These are phyloP conservation scores for Umbelopsis sp. DNA, from an alignment of 371 early-diverging fungal genomes.

Conservation along the genomic window DNA sequence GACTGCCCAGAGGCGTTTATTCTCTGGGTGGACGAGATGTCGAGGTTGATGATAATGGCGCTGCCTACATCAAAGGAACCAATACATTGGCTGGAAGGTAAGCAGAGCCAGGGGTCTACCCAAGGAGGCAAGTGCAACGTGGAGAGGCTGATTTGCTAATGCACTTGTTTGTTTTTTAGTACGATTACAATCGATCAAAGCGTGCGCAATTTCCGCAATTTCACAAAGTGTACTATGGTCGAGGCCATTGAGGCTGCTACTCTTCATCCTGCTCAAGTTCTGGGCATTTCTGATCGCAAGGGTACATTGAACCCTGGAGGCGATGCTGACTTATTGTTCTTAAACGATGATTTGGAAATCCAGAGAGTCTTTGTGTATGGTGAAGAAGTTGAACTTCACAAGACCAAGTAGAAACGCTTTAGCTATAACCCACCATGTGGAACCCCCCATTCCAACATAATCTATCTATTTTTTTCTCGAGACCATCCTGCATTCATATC, in stretches of 20 bases:
- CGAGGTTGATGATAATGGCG: slow-evolving; percentile 50
- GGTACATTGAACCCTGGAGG: slow-evolving; percentile 72
- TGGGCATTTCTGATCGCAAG: slow-evolving; percentile 70
- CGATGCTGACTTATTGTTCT: slow-evolving; percentile 79
- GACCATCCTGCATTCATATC: too few species aligned
- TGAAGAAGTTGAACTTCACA: slow-evolving; percentile 53
- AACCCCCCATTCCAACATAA: too few species aligned
- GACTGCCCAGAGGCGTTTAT: slow-evolving; percentile 68
- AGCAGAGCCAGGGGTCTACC: neutral
- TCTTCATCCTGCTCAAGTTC: slow-evolving; percentile 71
- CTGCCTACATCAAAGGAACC: slow-evolving; percentile 72
- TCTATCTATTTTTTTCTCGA: too few species aligned
- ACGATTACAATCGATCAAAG: slow-evolving; percentile 72
- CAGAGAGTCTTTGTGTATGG: slow-evolving; percentile 72
- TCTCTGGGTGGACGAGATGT: slow-evolving; percentile 61
- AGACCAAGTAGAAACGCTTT: neutral
- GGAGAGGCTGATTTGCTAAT: neutral
- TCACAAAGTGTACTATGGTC: slow-evolving; percentile 71
- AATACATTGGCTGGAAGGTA: slow-evolving; percentile 72
- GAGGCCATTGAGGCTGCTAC: slow-evolving; percentile 87
- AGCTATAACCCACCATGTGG: too few species aligned
- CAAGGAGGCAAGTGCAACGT: neutral
- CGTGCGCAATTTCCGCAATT: slow-evolving; percentile 74
- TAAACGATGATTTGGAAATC: slow-evolving; percentile 66
- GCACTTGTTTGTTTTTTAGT: slow-evolving; percentile 26